phyloP scores from a whole-genome alignment of 345 rosid genomes.

The Mallotus nudiflorus region DNA sequence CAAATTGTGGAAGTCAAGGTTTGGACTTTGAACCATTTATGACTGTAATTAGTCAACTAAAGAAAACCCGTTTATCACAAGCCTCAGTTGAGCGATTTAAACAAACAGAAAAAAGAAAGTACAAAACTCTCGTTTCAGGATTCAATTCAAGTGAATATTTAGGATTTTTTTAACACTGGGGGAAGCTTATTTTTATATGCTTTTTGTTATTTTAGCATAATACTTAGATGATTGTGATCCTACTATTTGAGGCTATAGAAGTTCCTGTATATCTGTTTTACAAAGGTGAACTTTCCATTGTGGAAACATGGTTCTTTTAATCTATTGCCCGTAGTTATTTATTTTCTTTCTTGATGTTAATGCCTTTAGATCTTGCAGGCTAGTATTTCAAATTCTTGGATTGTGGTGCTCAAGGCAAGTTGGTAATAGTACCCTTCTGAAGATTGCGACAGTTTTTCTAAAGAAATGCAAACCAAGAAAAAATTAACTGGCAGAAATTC shows the following conservation, averaged over 20 bases:
- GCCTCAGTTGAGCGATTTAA: not conserved
- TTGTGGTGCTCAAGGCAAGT: conserved; percentile 4
- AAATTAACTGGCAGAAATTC: conserved; percentile 49
- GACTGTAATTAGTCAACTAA: not conserved
- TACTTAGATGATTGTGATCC: no score
- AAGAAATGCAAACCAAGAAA: conserved; percentile 64
- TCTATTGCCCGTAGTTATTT: not conserved
- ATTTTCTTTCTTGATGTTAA: not conserved
- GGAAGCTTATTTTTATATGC: no score
- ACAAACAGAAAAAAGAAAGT: not conserved
- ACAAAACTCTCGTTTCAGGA: not conserved
- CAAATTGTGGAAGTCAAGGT: not conserved
- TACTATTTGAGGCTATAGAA: no score
- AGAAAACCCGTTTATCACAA: not conserved
- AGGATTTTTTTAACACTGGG: not conserved
- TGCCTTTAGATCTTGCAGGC: not conserved
- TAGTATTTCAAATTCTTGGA: not conserved
- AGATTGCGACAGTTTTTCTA: conserved; percentile 6
- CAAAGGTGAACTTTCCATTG: not conserved
- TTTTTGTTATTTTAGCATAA: no score
- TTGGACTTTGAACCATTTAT: conserved; percentile 4
- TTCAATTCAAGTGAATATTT: not conserved
- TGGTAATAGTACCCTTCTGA: conserved; percentile 7
- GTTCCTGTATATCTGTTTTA: no score
- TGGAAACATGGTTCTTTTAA: not conserved